A percentile compares a stretch with the other conserved stretches of the same genome.
Evolutionary conservation across 352 stramenopile species (phyloP).

Genomic region (Pythium aphanidermatum): DNA sequence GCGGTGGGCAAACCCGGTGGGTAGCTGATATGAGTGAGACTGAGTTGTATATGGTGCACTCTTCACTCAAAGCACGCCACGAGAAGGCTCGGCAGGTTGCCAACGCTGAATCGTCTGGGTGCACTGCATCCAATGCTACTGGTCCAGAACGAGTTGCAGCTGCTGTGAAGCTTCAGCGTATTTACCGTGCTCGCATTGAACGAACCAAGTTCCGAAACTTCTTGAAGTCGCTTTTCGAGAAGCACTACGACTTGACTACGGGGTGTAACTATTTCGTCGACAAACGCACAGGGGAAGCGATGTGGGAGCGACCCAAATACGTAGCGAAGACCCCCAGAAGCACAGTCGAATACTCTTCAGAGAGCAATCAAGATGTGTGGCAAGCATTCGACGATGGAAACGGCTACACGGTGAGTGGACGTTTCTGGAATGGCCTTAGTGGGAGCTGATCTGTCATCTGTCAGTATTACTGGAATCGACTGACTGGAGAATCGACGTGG

Average conservation of each 20-base stretch:
- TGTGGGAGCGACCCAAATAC: slow-evolving; percentile 41
- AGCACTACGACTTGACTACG: slow-evolving; percentile 33
- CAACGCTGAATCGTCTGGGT: slow-evolving; percentile 16
- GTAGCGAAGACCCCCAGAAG: slow-evolving; percentile 12
- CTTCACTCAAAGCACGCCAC: slow-evolving; percentile 36
- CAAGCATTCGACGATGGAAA: slow-evolving; percentile 51
- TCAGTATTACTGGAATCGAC: slow-evolving; percentile 71
- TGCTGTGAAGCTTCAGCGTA: slow-evolving; percentile 59
- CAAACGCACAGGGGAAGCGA: slow-evolving; percentile 47
- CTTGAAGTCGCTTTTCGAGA: slow-evolving; percentile 50
- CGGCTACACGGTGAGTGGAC: slow-evolving; percentile 44
- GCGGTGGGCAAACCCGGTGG: slow-evolving; percentile 30
- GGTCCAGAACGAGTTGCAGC: slow-evolving; percentile 51
- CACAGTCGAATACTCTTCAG: slow-evolving; percentile 10
- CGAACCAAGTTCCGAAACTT: slow-evolving; percentile 53
- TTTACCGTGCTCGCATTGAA: slow-evolving; percentile 60
- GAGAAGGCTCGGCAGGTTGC: slow-evolving; percentile 11
- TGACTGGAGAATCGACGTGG: slow-evolving; percentile 58
- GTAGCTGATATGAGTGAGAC: slow-evolving; percentile 43
- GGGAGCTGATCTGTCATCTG: background rate
- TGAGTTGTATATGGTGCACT: slow-evolving; percentile 51
- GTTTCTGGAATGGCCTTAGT: background rate
- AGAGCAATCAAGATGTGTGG: slow-evolving; percentile 29
- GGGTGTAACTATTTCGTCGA: slow-evolving; percentile 60
- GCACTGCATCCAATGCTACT: slow-evolving; percentile 50